Conservation (phyloP, 2,329 filamentous ascomycete species). For the Tolypocladium ovalisporum region DNA sequence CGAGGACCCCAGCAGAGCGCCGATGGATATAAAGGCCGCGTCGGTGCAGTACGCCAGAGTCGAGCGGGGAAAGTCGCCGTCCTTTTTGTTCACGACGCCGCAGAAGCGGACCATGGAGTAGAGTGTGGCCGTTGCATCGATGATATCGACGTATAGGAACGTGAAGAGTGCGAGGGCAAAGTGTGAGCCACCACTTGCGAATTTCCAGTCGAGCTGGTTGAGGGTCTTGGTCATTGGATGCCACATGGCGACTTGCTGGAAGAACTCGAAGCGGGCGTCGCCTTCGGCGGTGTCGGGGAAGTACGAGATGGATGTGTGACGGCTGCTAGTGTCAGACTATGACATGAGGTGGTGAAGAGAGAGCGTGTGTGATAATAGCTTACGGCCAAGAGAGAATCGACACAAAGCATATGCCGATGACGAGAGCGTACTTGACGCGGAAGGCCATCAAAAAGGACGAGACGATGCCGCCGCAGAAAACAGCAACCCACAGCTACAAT, state of each 20-base stretch:
- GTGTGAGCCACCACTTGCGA: constrained; percentile 43
- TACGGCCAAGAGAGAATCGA: constrained; percentile 67
- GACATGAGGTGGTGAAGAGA: not conserved
- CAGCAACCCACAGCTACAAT: constrained; percentile 67
- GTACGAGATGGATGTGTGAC: constrained; percentile 59
- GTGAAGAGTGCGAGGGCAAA: constrained; percentile 65
- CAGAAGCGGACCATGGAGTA: constrained; percentile 77
- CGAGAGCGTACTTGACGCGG: constrained; percentile 63
- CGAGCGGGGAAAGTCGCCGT: constrained; percentile 77
- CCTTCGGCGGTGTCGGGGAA: constrained; percentile 58
- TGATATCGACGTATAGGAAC: constrained; percentile 70
- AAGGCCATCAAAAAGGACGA: constrained; percentile 75
- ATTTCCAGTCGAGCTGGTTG: constrained; percentile 55
- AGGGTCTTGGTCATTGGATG: constrained; percentile 57
- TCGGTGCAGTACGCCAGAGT: constrained; percentile 70
- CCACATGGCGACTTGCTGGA: constrained; percentile 61
- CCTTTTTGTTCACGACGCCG: constrained; percentile 49
- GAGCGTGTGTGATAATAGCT: constrained; percentile 20
- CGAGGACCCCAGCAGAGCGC: constrained; percentile 56
- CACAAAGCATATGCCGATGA: constrained; percentile 61
- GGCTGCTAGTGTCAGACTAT: constrained; percentile 17
- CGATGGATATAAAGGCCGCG: constrained; percentile 60
- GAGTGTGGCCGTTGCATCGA: constrained; percentile 66
- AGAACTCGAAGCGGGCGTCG: constrained; percentile 56
- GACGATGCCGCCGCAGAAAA: constrained; percentile 68